Evolutionary conservation across 371 early-diverging fungal genomes (phyloP), one percentile per base, ranked within the genome.

Genomic region (Mortierella sp.): DNA sequence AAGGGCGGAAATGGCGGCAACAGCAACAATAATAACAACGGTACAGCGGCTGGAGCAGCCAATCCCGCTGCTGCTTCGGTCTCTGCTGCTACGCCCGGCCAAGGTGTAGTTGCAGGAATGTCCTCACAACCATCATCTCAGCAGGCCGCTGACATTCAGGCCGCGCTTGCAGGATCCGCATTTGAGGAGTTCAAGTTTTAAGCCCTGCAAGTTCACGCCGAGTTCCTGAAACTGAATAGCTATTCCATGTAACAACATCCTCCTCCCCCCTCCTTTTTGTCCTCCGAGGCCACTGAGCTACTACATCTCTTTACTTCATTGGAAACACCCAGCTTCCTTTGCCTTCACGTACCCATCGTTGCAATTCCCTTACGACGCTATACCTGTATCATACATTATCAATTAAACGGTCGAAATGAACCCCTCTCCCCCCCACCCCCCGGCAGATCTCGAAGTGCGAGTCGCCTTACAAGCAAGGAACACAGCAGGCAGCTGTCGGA

Each of bases 101-200:
- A 54, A 38, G 54, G 3, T 3, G 43, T 60, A 5, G 16, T 47
- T 16, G 55, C 42, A 14, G 67, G 64, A 26, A 28, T 56, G 31
- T 64, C 73, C 28, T 54, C 45, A 16, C 67, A 61, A 27, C 60
- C 69, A 34, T 61, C 55, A n/a, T 57, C 69, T 2, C 74, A 74
- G 28, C 61, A 67, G 34, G 67, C 78, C 16, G 70, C 63, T 7
- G 78, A 76, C 2, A 52, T 76, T 39, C 78, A 76, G 28, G 66
- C 70, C n/a, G 78, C 78, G 21, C 63, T 76, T 24, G 62, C 76
- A 45, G 76, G 78, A 49, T 61, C 69, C 6, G 70, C 70, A 16
- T 76, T 76, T 52, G 78, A 76, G 59, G 66, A 76, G 70, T 76
- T 76, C 59, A 66, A 76, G 59, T 76, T 76, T 31, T 76, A 66